Conservation (phyloP, 1,284 basidiomycete species). For the Moesziomyces globuligerus region DNA sequence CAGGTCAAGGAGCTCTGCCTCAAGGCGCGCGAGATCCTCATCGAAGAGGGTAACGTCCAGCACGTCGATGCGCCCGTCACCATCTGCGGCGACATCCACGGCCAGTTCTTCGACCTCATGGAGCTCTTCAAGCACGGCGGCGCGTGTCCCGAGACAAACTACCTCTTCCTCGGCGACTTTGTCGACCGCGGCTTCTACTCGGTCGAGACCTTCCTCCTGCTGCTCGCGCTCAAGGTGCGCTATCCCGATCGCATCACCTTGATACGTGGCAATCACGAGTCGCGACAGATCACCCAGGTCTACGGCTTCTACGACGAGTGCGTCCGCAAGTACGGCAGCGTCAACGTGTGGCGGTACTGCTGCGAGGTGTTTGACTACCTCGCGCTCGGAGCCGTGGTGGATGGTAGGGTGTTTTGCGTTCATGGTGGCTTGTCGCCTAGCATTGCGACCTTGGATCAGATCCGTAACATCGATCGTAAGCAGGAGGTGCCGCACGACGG, state of each 20-base stretch:
- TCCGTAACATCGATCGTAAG: slow-evolving; percentile 92
- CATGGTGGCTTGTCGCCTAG: slow-evolving; percentile 85
- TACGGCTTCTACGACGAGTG: slow-evolving; percentile 99
- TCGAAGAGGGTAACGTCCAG: slow-evolving; percentile 98
- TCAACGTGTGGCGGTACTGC: slow-evolving; percentile 97
- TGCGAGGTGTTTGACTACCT: slow-evolving; percentile 99
- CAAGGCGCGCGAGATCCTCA: slow-evolving; percentile 89
- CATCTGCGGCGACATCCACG: slow-evolving; percentile 98
- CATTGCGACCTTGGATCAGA: slow-evolving; percentile 70
- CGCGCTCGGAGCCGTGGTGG: slow-evolving; percentile 90
- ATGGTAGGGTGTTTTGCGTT: slow-evolving; percentile 90
- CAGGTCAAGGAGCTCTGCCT: slow-evolving; percentile 75
- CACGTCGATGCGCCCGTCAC: slow-evolving; percentile 96
- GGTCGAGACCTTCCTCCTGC: slow-evolving; percentile 94
- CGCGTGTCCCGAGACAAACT: slow-evolving; percentile 93
- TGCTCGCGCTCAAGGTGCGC: slow-evolving; percentile 94
- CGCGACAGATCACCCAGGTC: slow-evolving; percentile 92
- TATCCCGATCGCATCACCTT: slow-evolving; percentile 97
- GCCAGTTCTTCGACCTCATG: slow-evolving; percentile 97
- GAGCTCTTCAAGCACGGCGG: slow-evolving; percentile 96
- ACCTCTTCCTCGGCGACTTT: slow-evolving; percentile 86
- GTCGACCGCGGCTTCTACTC: slow-evolving; percentile 87
- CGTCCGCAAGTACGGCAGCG: slow-evolving; percentile 92
- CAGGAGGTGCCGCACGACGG: slow-evolving; percentile 99
- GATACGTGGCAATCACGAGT: slow-evolving; percentile 98